A percentile compares a stretch with the other conserved stretches of the same genome.
These are phyloP conservation scores for Fusarium beomiforme DNA, from an alignment of 2,329 filamentous ascomycete genomes.

Conservation along the genomic window DNA sequence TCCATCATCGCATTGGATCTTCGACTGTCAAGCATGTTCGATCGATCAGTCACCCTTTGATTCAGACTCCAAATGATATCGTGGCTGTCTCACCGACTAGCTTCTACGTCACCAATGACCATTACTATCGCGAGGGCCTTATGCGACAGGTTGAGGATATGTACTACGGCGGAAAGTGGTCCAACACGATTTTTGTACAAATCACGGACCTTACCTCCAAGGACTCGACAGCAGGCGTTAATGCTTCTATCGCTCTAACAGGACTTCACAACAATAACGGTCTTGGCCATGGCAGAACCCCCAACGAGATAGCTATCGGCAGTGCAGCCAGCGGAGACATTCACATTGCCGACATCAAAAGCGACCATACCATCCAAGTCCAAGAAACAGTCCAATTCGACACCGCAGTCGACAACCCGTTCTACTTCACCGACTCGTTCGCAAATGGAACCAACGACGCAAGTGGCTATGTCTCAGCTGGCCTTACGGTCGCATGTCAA, in stretches of 20 bases:
- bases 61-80: constrained; percentile 69
- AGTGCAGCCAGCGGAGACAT: constrained; percentile 58
- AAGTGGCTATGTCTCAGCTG: constrained; percentile 64
- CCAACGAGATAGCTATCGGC: constrained; percentile 54
- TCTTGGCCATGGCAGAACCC: constrained; percentile 58
- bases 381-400: constrained; percentile 52
- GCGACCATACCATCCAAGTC: constrained; percentile 43
- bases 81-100: constrained; percentile 56
- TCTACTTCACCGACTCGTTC: constrained; percentile 53
- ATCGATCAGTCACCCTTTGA: constrained; percentile 61
- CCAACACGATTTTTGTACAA: constrained; percentile 54
- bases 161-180: constrained; percentile 56
- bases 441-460: constrained; percentile 48
- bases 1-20: constrained; percentile 61
- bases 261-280: constrained; percentile 66
- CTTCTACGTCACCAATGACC: constrained; percentile 70
- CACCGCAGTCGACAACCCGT: constrained; percentile 65
- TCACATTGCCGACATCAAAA: constrained; percentile 51
- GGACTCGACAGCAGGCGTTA: constrained; percentile 36
- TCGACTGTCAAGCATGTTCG: constrained; percentile 57
- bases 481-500: constrained; percentile 54
- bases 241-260: constrained; percentile 53
- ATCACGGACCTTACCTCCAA: constrained; percentile 49
- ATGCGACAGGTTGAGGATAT: constrained; percentile 60
- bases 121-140: constrained; percentile 60